These are phyloP conservation scores for Phyllosticta ampelicida DNA, from an alignment of 2,329 filamentous ascomycete species.

Conservation along the genomic window DNA sequence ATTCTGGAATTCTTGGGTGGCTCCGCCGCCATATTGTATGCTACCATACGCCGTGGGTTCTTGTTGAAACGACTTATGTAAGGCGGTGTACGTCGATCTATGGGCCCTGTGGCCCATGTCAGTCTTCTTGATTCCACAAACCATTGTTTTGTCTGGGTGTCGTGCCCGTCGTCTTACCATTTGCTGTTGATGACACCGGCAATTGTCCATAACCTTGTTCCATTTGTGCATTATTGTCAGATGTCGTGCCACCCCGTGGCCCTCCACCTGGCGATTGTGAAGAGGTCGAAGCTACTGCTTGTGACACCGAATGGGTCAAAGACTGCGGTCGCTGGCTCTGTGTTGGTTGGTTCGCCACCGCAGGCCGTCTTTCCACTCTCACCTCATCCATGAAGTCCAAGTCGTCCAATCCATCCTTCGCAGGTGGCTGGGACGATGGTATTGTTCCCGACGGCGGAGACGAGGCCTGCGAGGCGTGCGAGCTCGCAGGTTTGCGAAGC, in stretches of 20 bases:
- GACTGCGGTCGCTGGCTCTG: neutral
- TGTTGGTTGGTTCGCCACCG: neutral
- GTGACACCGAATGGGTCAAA: neutral
- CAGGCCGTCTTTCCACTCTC: neutral
- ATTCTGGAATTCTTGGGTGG: neutral
- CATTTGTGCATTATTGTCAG: neutral
- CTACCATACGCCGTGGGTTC: neutral
- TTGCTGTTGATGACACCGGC: neutral
- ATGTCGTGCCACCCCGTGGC: neutral
- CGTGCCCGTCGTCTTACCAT: neutral
- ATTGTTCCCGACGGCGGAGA: neutral
- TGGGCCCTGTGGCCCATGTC: neutral
- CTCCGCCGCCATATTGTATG: neutral
- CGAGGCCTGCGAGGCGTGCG: neutral
- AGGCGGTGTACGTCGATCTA: neutral
- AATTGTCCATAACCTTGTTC: neutral
- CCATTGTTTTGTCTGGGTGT: no score
- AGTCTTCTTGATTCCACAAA: neutral
- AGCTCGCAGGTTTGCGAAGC: slow-evolving; percentile 16
- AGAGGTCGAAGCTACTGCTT: neutral
- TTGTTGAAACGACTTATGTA: neutral
- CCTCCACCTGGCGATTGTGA: neutral
- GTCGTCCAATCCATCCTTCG: neutral
- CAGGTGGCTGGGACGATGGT: neutral
- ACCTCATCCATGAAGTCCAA: neutral